Evolutionary conservation across 768 basidiomycete species (phyloP), one percentile per base, ranked within the genome.

Genomic region (Leucocoprinus leucothites): DNA sequence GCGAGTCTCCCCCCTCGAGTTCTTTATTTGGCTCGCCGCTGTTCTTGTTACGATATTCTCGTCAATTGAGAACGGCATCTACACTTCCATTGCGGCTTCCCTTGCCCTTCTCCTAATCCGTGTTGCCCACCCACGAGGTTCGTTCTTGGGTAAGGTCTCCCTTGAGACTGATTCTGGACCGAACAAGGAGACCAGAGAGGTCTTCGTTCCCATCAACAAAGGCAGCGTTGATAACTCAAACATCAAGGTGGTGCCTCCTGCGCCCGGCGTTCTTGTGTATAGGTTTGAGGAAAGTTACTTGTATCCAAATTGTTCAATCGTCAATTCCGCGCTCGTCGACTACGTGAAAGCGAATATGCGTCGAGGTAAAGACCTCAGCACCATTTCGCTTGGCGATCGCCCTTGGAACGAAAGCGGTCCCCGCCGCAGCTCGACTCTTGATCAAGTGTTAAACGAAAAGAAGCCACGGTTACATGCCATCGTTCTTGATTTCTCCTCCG

Each of bases 351-450:
- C 71, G 52, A 77, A 86, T 62, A 92, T 87, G 63, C 80, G 84
- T 28, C 82, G 89, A 48, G 94, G 91, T 19, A 81, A 78, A 63
- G 89, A 95, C 67, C 76, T 89, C 69, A 76, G 78, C 50, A 64
- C 70, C n/a, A 74, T 91, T 58, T 79, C 71, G 53, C 70, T 82
- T 43, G 76, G 79, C 58, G 93, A 96, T 66, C 83, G 94, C 41
- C 81, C 91, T 11, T 99, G 96, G 96, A 99, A 99, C 65, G 94
- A 97, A 62, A 86, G 91, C 9, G 91, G 92, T 24, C 89, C 90
- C 48, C 74, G 77, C 16, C 75, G 77, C 13, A 72, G 74, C 3
- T 70, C 69, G 0, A 73, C 64, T 0, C 78, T 72, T 22, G 82
- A 84, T 38, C 80, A 76, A 57, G 70, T 63, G 45, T 72, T 70